Percentiles rank a stretch among this genome's conserved stretches.
phyloP scores from a whole-genome alignment of 2,329 filamentous ascomycete genomes.

The Beauveria pseudobassiana region DNA sequence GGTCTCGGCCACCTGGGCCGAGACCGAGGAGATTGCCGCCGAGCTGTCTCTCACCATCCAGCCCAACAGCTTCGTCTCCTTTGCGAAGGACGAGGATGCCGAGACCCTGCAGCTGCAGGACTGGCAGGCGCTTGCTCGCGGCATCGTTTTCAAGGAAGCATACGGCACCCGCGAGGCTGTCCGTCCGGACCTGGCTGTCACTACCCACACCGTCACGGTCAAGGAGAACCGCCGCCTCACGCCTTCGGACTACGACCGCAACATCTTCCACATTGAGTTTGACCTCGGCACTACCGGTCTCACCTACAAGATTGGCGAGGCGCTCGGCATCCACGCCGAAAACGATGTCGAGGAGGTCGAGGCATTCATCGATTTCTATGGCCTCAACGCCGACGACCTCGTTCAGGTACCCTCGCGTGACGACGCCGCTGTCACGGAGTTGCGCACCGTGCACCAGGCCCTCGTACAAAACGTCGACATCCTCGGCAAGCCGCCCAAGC shows the following conservation, averaged over 20 bases:
- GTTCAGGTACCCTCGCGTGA: slow-evolving; percentile 90
- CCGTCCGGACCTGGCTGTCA: slow-evolving; percentile 77
- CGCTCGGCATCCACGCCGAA: slow-evolving; percentile 90
- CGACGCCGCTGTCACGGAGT: slow-evolving; percentile 65
- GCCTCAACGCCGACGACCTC: slow-evolving; percentile 70
- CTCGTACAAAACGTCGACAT: slow-evolving; percentile 91
- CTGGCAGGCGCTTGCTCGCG: slow-evolving; percentile 82
- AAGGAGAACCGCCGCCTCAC: slow-evolving; percentile 95
- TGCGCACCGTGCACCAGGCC: slow-evolving; percentile 87
- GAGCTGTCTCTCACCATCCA: slow-evolving; percentile 56
- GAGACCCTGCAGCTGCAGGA: slow-evolving; percentile 56
- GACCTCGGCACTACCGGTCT: slow-evolving; percentile 86
- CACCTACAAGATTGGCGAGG: slow-evolving; percentile 95
- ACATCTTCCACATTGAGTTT: slow-evolving; percentile 99
- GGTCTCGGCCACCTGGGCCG: slow-evolving; percentile 72
- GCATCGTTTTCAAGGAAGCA: slow-evolving; percentile 88
- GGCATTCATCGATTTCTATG: slow-evolving; percentile 86
- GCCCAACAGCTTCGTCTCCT: slow-evolving; percentile 74
- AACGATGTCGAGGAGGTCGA: slow-evolving; percentile 75
- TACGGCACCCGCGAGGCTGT: slow-evolving; percentile 67
- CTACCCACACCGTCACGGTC: slow-evolving; percentile 82
- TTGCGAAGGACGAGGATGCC: slow-evolving; percentile 69
- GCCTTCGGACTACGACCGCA: slow-evolving; percentile 81
- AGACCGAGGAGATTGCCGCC: slow-evolving; percentile 47
- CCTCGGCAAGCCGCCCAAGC: slow-evolving; percentile 92